These are phyloP conservation scores for Cytospora paraplurivora DNA, from an alignment of 2,329 filamentous ascomycete genomes.

Conservation along the genomic window DNA sequence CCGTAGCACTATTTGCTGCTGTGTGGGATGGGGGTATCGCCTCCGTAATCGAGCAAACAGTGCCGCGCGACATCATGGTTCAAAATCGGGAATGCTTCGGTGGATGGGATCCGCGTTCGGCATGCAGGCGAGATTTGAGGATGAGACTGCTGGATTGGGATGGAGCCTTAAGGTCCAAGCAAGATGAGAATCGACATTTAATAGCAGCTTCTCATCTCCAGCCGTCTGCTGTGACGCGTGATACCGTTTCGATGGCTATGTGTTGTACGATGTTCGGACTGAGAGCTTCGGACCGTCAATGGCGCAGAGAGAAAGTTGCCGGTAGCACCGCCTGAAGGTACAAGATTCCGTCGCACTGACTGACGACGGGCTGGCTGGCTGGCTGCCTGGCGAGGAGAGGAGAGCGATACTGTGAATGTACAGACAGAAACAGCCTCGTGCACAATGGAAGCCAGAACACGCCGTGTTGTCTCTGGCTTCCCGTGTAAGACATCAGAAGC, in stretches of 20 bases:
- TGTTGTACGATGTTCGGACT: neutral
- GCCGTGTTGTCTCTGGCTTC: neutral
- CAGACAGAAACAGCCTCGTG: neutral
- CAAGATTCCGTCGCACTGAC: neutral
- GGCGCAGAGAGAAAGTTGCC: neutral
- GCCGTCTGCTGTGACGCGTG: slow-evolving; percentile 3
- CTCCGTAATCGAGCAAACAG: neutral
- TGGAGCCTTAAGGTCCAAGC: slow-evolving; percentile 15
- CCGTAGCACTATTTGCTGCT: neutral
- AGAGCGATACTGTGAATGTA: neutral
- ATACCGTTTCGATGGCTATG: slow-evolving; percentile 8
- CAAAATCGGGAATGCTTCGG: slow-evolving; percentile 12
- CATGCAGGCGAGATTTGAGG: slow-evolving; percentile 21
- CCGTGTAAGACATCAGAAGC: neutral
- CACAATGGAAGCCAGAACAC: neutral
- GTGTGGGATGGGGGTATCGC: neutral
- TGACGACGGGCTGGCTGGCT: neutral
- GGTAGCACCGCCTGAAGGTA: neutral
- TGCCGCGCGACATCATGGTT: slow-evolving; percentile 2
- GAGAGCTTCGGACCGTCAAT: neutral
- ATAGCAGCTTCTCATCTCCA: slow-evolving; percentile 11
- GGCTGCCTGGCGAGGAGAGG: neutral
- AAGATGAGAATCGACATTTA: slow-evolving; percentile 17
- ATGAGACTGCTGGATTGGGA: slow-evolving; percentile 4
- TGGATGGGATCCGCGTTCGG: slow-evolving; percentile 14